phyloP scores from a whole-genome alignment of 176 grass and related monocot species.

The Zoysia pacifica region DNA sequence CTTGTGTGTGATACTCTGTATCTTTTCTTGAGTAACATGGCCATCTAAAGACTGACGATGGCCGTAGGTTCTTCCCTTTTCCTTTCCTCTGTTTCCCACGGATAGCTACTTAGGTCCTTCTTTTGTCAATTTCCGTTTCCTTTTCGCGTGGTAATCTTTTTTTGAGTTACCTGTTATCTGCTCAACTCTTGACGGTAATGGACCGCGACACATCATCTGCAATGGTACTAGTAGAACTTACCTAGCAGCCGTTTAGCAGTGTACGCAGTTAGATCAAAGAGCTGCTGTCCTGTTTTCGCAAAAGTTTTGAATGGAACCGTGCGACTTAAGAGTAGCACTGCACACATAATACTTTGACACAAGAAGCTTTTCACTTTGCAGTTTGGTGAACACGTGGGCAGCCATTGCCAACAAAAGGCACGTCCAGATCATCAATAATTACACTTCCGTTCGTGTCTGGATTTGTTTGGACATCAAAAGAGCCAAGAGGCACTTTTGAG shows the following conservation, averaged over 20 bases:
- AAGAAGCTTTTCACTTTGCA: conserved; percentile 14
- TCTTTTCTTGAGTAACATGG: no score
- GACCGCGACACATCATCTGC: background rate
- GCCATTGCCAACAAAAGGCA: conserved; percentile 7
- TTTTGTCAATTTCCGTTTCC: background rate
- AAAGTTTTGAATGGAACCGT: background rate
- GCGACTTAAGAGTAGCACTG: background rate
- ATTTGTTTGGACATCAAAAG: background rate
- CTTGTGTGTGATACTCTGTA: no score
- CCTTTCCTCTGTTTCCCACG: conserved; percentile 7
- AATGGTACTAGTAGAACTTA: no score
- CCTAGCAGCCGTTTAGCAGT: no score
- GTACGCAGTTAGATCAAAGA: no score
- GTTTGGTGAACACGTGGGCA: background rate
- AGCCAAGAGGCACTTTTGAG: background rate
- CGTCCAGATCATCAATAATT: conserved; percentile 23
- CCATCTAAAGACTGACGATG: conserved; percentile 27
- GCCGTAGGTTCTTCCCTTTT: conserved; percentile 1
- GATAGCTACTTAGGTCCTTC: background rate
- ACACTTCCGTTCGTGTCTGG: background rate
- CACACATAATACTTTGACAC: background rate
- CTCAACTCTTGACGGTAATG: background rate
- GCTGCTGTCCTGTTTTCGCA: background rate
- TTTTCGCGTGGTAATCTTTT: background rate
- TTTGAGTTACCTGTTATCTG: background rate